Percentiles rank a stretch among this genome's conserved stretches.
These are phyloP conservation scores for Aspergillus ostianus DNA, from an alignment of 495 filamentous ascomycete genomes.

Conservation along the genomic window DNA sequence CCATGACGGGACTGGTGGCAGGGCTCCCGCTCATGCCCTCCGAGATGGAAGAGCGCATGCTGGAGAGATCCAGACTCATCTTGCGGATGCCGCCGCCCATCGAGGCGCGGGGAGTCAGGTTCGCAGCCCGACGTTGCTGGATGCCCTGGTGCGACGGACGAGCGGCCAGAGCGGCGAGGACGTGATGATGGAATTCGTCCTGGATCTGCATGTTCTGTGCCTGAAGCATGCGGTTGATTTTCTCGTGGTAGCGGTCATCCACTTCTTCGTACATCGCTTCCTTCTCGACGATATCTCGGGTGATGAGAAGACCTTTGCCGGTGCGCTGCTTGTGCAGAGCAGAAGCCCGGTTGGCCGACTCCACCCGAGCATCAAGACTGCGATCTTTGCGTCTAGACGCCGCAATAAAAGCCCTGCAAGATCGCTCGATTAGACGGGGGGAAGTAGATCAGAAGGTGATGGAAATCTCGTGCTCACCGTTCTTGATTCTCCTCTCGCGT, in stretches of 20 bases:
- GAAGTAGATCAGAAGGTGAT: constrained; percentile 1
- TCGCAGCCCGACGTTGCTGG: constrained; percentile 23
- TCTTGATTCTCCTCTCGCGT: constrained; percentile 85
- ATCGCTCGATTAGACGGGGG: constrained; percentile 1
- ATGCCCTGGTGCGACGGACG: constrained; percentile 17
- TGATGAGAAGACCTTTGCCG: constrained; percentile 78
- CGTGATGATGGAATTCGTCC: constrained; percentile 40
- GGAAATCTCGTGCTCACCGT: constrained; percentile 47
- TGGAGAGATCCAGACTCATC: constrained; percentile 43
- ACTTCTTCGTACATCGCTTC: constrained; percentile 99
- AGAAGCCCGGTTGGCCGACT: constrained; percentile 85
- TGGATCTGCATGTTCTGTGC: constrained; percentile 44
- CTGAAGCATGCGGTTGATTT: constrained; percentile 43
- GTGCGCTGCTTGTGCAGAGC: constrained; percentile 88
- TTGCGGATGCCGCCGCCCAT: constrained; percentile 33
- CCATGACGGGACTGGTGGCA: constrained; percentile 28
- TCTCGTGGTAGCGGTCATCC: constrained; percentile 63
- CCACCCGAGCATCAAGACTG: constrained; percentile 82
- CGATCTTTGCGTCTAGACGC: constrained; percentile 90
- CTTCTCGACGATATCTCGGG: constrained; percentile 81
- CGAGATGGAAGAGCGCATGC: constrained; percentile 31
- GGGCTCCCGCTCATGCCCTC: constrained; percentile 28
- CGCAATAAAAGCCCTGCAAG: constrained; percentile 80
- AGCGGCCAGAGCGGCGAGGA: constrained; percentile 33
- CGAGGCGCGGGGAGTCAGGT: constrained; percentile 28